Percentiles rank a stretch among this genome's conserved stretches.
Conservation (phyloP, 2,329 filamentous ascomycete genomes). For the Colletotrichum chrysophilum region DNA sequence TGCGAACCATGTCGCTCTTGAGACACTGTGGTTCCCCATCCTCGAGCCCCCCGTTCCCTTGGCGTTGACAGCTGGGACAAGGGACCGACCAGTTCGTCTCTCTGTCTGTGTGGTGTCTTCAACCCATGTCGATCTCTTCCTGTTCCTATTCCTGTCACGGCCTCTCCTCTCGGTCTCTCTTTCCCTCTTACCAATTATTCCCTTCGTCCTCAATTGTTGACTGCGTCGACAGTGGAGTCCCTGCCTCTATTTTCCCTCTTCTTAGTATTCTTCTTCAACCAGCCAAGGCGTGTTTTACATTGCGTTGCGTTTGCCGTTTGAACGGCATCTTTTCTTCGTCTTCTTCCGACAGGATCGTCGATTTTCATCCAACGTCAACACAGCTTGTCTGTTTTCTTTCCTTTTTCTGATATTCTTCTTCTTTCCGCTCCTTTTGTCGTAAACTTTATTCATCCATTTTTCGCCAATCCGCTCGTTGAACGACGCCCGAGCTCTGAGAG, state of each 20-base stretch:
- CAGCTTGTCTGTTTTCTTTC: neutral
- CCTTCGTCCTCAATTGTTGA: slow-evolving; percentile 9
- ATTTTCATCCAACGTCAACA: neutral
- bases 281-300: slow-evolving; percentile 8
- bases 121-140: neutral
- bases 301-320: slow-evolving; percentile 15
- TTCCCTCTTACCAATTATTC: neutral
- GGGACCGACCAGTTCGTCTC: slow-evolving; percentile 3
- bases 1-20: slow-evolving; percentile 9
- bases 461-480: neutral
- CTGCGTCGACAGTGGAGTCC: slow-evolving; percentile 16
- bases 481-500: neutral
- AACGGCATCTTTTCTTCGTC: neutral
- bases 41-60: neutral
- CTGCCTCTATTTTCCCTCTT: neutral
- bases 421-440: neutral
- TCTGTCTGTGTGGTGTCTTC: neutral
- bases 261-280: neutral
- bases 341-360: neutral
- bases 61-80: slow-evolving; percentile 12
- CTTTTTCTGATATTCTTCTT: neutral
- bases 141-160: slow-evolving; percentile 6
- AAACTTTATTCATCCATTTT: neutral
- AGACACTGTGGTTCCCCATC: slow-evolving; percentile 14
- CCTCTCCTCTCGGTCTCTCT: neutral